A percentile compares a stretch with the other conserved stretches of the same genome.
phyloP scores from a whole-genome alignment of 441 rosid genomes.

The Erodium texanum region DNA sequence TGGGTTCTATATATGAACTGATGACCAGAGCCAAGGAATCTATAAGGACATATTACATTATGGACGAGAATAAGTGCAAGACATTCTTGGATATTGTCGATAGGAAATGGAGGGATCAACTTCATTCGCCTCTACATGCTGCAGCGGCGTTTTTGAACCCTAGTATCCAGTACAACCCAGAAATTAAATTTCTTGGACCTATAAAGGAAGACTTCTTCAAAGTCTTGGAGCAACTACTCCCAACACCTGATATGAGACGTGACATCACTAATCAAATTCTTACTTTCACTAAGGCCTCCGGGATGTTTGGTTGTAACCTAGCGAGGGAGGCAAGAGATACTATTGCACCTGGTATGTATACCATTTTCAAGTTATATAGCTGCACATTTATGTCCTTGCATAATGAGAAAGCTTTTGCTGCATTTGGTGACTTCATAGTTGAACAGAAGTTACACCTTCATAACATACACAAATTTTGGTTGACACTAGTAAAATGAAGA shows the following conservation, averaged over 20 bases:
- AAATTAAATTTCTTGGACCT: slow-evolving; percentile 53
- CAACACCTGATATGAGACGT: slow-evolving; percentile 71
- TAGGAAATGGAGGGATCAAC: slow-evolving; percentile 68
- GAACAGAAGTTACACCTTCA: too few species aligned
- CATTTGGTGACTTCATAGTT: too few species aligned
- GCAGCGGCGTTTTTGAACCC: slow-evolving; percentile 85
- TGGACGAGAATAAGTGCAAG: slow-evolving; percentile 82
- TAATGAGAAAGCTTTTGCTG: too few species aligned
- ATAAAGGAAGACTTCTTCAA: slow-evolving; percentile 75
- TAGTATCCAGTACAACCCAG: slow-evolving; percentile 69
- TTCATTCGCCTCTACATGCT: slow-evolving; percentile 74
- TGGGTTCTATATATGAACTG: slow-evolving; percentile 73
- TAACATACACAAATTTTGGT: too few species aligned
- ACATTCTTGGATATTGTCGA: slow-evolving; percentile 67
- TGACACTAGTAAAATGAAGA: too few species aligned
- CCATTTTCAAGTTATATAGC: background rate
- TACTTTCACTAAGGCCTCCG: slow-evolving; percentile 58
- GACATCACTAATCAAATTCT: slow-evolving; percentile 70
- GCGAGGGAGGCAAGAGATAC: slow-evolving; percentile 76
- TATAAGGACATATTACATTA: slow-evolving; percentile 69
- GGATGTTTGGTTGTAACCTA: slow-evolving; percentile 72
- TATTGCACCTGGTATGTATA: slow-evolving; percentile 55
- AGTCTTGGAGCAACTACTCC: slow-evolving; percentile 73
- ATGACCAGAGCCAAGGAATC: slow-evolving; percentile 83
- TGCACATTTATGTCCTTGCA: too few species aligned